Evolutionary conservation across 257 asterid genomes (phyloP).

Genomic region (Petunia secreta): DNA sequence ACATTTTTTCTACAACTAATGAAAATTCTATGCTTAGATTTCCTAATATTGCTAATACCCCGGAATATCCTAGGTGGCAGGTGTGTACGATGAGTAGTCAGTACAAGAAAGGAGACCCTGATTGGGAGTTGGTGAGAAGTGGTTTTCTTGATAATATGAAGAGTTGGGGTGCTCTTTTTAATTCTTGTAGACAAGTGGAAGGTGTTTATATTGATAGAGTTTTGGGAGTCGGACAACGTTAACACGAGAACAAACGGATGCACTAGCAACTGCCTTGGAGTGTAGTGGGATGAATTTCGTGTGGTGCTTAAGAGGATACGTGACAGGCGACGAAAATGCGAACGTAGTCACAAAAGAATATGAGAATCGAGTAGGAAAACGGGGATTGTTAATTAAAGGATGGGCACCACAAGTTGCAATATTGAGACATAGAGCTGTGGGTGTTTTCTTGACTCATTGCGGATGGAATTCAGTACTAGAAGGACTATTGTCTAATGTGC

Average conservation of each 20-base stretch:
- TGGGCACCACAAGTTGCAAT: constrained; percentile 40
- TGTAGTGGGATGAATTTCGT: constrained; percentile 34
- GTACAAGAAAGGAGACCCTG: constrained; percentile 27
- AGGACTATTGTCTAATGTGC: constrained; percentile 59
- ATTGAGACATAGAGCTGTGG: constrained; percentile 27
- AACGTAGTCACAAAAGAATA: constrained; percentile 16
- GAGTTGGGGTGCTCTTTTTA: constrained; percentile 37
- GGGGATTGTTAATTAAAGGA: constrained; percentile 34
- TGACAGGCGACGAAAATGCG: too few species aligned
- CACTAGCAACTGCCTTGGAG: constrained; percentile 28
- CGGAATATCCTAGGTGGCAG: constrained; percentile 29
- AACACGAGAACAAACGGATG: constrained; percentile 5
- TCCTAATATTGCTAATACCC: constrained; percentile 24
- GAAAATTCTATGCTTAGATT: constrained; percentile 18
- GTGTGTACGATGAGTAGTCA: constrained; percentile 2
- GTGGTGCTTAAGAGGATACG: constrained; percentile 34
- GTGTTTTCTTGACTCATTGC: constrained; percentile 63
- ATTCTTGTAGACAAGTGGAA: constrained; percentile 27
- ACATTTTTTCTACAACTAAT: not conserved
- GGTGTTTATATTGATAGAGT: constrained; percentile 21
- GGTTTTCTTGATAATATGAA: not conserved
- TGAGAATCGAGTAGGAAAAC: constrained; percentile 29
- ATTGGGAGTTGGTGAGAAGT: constrained; percentile 28
- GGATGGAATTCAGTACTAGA: constrained; percentile 76
- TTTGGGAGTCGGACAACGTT: constrained; percentile 31